Evolutionary conservation across 768 basidiomycete genomes (phyloP).

Genomic region (Lentinula raphanica): DNA sequence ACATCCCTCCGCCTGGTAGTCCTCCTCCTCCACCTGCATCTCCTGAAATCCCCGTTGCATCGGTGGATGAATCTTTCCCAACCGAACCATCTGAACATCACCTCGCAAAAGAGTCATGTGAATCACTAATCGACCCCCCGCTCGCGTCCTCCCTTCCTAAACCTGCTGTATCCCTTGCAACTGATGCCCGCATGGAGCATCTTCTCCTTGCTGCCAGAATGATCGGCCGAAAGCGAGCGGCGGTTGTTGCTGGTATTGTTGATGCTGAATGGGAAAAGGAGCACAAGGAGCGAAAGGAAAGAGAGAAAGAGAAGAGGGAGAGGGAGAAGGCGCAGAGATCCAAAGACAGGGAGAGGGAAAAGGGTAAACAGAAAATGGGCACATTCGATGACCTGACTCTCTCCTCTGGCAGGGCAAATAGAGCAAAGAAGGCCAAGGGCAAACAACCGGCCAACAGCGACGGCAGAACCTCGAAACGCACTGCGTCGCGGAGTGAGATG

Average conservation of each 20-base stretch:
- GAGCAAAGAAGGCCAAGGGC: not conserved
- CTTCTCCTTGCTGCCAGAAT: conserved; percentile 67
- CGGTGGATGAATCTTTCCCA: not conserved
- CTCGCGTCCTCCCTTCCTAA: conserved; percentile 5
- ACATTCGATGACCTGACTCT: not conserved
- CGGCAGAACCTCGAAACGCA: not conserved
- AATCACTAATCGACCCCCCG: not conserved
- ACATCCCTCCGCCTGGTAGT: not conserved
- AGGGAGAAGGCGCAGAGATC: not conserved
- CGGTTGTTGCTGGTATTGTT: conserved; percentile 47
- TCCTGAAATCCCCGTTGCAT: conserved; percentile 2
- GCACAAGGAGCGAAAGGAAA: conserved; percentile 21
- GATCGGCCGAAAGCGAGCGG: conserved; percentile 58
- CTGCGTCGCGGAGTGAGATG: not conserved
- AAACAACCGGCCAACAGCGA: not conserved
- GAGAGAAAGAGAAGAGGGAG: conserved; percentile 10
- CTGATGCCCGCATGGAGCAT: conserved; percentile 70
- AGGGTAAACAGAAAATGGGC: not conserved
- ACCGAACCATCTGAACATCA: not conserved
- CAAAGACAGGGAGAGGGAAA: not conserved
- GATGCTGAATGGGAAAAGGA: conserved; percentile 36
- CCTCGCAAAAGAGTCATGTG: not conserved
- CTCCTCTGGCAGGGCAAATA: not conserved
- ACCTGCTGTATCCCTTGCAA: conserved; percentile 28
- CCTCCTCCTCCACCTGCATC: not conserved